A percentile compares a stretch with the other conserved stretches of the same genome.
Conservation (phyloP, 1,139 yeast genomes). For the Yamadazyma blattariae region DNA sequence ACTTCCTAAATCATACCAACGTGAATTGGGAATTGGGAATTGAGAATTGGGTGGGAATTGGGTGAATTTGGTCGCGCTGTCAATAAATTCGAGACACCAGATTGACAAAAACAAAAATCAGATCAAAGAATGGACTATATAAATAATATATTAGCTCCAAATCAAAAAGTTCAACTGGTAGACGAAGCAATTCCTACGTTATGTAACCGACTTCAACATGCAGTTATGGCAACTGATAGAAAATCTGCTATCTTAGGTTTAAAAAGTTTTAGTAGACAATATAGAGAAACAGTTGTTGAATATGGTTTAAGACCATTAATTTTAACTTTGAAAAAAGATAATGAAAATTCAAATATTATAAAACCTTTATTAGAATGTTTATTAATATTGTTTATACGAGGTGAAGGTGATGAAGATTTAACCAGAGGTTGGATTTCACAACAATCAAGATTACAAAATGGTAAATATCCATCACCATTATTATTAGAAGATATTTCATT, state of each 20-base stretch:
- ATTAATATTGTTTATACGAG: conserved; percentile 72
- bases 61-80: too few relatives aligned
- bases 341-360: conserved; percentile 67
- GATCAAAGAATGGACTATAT: conserved; percentile 39
- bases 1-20: too few relatives aligned
- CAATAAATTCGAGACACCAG: neutral
- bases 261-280: conserved; percentile 86
- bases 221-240: conserved; percentile 80
- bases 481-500: conserved; percentile 55
- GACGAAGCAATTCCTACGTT: conserved; percentile 87
- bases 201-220: conserved; percentile 83
- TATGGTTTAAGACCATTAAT: conserved; percentile 80
- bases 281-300: conserved; percentile 87
- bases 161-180: conserved; percentile 54
- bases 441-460: conserved; percentile 75
- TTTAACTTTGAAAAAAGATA: conserved; percentile 62
- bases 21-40: too few relatives aligned
- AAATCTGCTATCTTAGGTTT: conserved; percentile 89
- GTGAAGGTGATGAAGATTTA: conserved; percentile 54
- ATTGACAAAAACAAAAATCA: too few relatives aligned
- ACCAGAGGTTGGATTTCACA: conserved; percentile 72
- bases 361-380: conserved; percentile 86
- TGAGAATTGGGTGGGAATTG: too few relatives aligned
- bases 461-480: conserved; percentile 80
- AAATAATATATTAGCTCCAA: conserved; percentile 35